These are phyloP conservation scores for Mycena olivaceomarginata DNA, from an alignment of 768 basidiomycete species.

Conservation along the genomic window DNA sequence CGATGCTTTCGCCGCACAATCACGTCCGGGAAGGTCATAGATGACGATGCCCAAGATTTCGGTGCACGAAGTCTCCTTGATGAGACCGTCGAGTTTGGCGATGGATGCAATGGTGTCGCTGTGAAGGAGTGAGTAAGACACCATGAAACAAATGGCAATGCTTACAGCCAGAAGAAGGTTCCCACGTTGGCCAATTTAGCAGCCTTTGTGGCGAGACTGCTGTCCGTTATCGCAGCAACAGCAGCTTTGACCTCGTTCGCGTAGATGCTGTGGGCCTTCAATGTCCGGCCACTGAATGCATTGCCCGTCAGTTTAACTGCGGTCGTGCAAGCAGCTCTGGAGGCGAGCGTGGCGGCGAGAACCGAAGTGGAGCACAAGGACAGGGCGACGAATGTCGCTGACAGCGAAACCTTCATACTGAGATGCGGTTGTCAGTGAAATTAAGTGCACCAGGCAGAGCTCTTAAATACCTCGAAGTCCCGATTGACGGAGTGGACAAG, in stretches of 20 bases:
- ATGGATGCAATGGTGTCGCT: slow-evolving; percentile 17
- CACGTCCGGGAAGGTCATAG: slow-evolving; percentile 66
- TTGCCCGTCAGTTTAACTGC: slow-evolving; percentile 20
- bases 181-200: slow-evolving; percentile 61
- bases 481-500: slow-evolving; percentile 2
- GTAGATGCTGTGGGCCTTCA: slow-evolving; percentile 25
- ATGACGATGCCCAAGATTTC: slow-evolving; percentile 53
- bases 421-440: slow-evolving; percentile 12
- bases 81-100: slow-evolving; percentile 51
- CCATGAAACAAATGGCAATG: background rate
- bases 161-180: slow-evolving; percentile 61
- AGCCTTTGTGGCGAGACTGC: slow-evolving; percentile 58
- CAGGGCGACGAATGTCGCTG: slow-evolving; percentile 22
- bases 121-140: background rate
- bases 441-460: background rate
- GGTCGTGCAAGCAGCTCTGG: slow-evolving; percentile 19
- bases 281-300: slow-evolving; percentile 24
- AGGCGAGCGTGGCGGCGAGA: slow-evolving; percentile 20
- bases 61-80: slow-evolving; percentile 58
- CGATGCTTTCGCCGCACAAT: slow-evolving; percentile 65
- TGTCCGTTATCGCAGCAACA: slow-evolving; percentile 55
- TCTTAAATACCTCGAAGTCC: slow-evolving; percentile 11
- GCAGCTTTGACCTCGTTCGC: slow-evolving; percentile 52
- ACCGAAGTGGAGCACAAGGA: slow-evolving; percentile 8
- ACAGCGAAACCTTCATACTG: slow-evolving; percentile 21